Base-by-base conservation (phyloP, 371 early-diverging fungal species). In the Parasitella parasitica region DNA sequence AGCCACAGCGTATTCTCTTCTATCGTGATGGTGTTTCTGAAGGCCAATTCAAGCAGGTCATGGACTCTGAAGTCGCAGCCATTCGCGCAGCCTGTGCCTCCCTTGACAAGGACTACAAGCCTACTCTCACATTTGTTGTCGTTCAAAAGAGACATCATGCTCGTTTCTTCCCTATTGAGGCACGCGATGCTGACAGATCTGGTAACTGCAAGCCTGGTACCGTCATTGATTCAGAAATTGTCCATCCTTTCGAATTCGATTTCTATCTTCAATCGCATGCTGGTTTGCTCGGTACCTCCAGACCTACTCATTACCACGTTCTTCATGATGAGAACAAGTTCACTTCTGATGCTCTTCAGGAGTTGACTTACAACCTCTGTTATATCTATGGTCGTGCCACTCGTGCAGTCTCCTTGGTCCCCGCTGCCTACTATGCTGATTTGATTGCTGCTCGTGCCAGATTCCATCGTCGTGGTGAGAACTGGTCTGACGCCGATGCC, bases 91-190 rank as follows among this genome's bases (percentile, higher is more conserved):
- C 97, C 13, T 97, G 94, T 75, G 62, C 66, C 8, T 71, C 70
- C 0, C 51, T 98, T 4, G 91, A 91, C 8, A 64, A 72, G 20
- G 64, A 64, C 13, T 97, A 97, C 75, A 73, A 73, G 3, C 98
- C 98, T 1, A 81, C 86, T 26, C 75, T 99, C 53, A 97, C 96
- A 1, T 98, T 92, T 69, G 81, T 98, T 27, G 86, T 95, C 0
- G 97, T 95, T 6, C 96, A 98, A 70, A 98, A 99, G 76, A 88
- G 98, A 26, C 99, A 99, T 72, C 95, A 96, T 66, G 90, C 95
- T 20, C 81, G 96, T 12, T 97, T 99, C 81, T 93, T 95, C 86
- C 91, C 94, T 1, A 83, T 88, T 18, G 78, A 84, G 11, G 75
- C 73, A 34, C 80, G 84, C 37, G 77, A 75, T 59, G 71, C 77